Evolutionary conservation across 2,329 filamentous ascomycete species (phyloP), one percentile per base, ranked within the genome.

Genomic region (Didymella lethalis): DNA sequence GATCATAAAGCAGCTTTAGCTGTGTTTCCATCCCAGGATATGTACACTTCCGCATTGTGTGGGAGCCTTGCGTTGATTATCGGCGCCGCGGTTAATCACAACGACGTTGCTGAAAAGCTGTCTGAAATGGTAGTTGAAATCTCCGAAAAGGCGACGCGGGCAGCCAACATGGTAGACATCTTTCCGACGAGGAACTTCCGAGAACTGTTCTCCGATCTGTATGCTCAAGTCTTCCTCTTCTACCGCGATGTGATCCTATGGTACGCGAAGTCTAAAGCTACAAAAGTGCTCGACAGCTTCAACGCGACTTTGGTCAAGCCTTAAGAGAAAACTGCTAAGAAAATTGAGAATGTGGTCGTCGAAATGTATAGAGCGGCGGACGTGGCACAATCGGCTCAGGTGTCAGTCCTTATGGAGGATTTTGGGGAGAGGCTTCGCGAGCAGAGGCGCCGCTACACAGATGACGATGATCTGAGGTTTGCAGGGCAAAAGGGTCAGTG

Each of bases 201-300:
- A 0, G 29, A 38, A 2, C 10, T 52, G 23, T 52, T 28, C 11
- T 14, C 49, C 5, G 29, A 29, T 2, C 10, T 52, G 8, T 38
- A 52, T 20, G 49, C 49, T 6, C 49, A 52, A 2, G 16, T 52
- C 8, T 52, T 52, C 23, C 40, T 36, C 14, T 52, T 52, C 41
- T 52, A 52, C 20, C 41, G 49, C 14, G 49, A 52, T 29, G 23
- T 29, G 1, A 52, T 52, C 7, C 1, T 14, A 0, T 52, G 49
- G 49, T 52, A 52, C n/a, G 8, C 16, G 16, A 23, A 52, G 23
- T 29, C 41, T 1, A 52, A 52, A 12, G 12, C 10, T 11, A 8
- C 3, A 4, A 28, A 20, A 26, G 25, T 14, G 1, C 11, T 49
- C 23, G 16, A 49, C 1, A 49, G 47, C 25, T 49, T 49, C 16